Evolutionary conservation across 23 red algal species (phyloP).

Genomic region (Gracilaria caudata): DNA sequence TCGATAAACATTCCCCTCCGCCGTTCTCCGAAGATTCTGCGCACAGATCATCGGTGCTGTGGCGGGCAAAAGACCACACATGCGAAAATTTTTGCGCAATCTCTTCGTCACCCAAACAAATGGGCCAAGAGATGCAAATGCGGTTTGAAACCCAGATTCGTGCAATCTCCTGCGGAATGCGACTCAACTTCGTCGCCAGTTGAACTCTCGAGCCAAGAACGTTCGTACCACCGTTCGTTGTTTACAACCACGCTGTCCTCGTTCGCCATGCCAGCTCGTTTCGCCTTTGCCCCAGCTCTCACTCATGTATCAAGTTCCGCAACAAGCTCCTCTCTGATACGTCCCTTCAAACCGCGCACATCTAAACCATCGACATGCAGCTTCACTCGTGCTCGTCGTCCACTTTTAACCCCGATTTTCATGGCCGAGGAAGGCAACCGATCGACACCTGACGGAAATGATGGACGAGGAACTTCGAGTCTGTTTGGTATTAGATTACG

Average conservation of each 20-base stretch:
- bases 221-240: not conserved
- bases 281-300: not conserved
- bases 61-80: too few species aligned
- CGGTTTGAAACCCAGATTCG: too few species aligned
- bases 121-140: too few species aligned
- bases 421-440: slow-evolving; percentile 22
- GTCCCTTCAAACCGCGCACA: not conserved
- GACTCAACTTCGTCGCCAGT: too few species aligned
- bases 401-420: not conserved
- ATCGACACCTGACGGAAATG: slow-evolving; percentile 14
- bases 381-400: not conserved
- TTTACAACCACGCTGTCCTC: not conserved
- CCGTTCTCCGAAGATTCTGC: too few species aligned
- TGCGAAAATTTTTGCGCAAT: too few species aligned
- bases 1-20: too few species aligned
- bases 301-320: not conserved
- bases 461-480: slow-evolving; percentile 33
- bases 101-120: too few species aligned
- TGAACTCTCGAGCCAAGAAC: too few species aligned
- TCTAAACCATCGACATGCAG: not conserved
- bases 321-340: not conserved
- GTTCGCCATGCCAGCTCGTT: not conserved
- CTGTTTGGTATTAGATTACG: slow-evolving; percentile 55
- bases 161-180: too few species aligned
- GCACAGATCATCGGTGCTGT: too few species aligned